phyloP scores from a whole-genome alignment of 495 filamentous ascomycete species.

The Talaromyces adpressus region DNA sequence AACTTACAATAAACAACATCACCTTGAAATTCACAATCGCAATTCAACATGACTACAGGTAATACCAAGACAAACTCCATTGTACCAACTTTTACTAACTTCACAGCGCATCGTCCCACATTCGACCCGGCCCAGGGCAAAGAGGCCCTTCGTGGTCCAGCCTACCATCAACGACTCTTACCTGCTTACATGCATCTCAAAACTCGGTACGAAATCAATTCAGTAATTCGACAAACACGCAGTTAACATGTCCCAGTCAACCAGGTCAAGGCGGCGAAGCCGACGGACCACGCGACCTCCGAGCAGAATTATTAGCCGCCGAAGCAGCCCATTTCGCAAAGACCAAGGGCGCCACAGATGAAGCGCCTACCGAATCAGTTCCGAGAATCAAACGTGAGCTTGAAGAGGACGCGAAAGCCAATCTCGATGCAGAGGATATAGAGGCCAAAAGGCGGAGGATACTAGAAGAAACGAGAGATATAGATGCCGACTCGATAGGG shows the following conservation, averaged over 20 bases:
- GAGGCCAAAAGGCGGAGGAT: conserved; percentile 82
- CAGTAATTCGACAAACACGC: neutral
- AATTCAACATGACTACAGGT: conserved; percentile 58
- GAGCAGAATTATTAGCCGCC: conserved; percentile 81
- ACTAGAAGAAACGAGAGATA: conserved; percentile 79
- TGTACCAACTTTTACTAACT: conserved; percentile 19
- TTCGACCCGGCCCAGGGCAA: conserved; percentile 94
- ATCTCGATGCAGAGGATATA: conserved; percentile 53
- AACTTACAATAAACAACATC: neutral
- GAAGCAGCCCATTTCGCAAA: conserved; percentile 86
- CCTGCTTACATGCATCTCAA: conserved; percentile 91
- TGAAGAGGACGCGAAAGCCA: conserved; percentile 36
- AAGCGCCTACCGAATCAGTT: conserved; percentile 26
- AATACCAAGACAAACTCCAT: conserved; percentile 3
- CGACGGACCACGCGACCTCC: conserved; percentile 66
- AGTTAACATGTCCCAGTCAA: conserved; percentile 46
- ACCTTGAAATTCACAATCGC: neutral
- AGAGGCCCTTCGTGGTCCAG: conserved; percentile 87
- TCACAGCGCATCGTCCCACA: conserved; percentile 69
- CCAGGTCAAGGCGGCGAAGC: conserved; percentile 86
- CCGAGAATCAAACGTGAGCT: conserved; percentile 59
- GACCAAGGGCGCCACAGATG: conserved; percentile 54
- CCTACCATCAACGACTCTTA: conserved; percentile 93
- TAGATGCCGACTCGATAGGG: conserved; percentile 82
- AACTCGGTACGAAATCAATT: conserved; percentile 48